phyloP scores from a whole-genome alignment of 176 grass and related monocot genomes.

The Phoenix roebelenii region DNA sequence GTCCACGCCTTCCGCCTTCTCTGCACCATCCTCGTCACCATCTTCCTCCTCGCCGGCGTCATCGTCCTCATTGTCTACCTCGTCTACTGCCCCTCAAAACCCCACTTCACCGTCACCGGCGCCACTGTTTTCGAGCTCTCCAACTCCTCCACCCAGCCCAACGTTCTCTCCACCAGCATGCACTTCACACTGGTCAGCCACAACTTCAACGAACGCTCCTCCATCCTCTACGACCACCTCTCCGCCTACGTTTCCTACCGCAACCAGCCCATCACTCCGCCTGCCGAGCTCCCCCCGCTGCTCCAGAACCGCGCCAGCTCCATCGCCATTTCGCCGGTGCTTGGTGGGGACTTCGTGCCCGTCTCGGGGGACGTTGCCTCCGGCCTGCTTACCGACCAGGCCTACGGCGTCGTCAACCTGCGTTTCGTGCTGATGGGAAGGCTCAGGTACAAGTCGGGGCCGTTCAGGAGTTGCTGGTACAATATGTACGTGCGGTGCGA shows the following conservation, averaged over 20 bases:
- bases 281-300: slow-evolving; percentile 27
- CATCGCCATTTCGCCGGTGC: slow-evolving; percentile 31
- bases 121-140: slow-evolving; percentile 38
- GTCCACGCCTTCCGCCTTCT: slow-evolving; percentile 17
- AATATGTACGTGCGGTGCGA: slow-evolving; percentile 58
- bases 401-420: slow-evolving; percentile 39
- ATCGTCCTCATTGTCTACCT: slow-evolving; percentile 34
- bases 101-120: slow-evolving; percentile 35
- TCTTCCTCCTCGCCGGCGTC: slow-evolving; percentile 12
- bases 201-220: slow-evolving; percentile 57
- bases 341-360: slow-evolving; percentile 35
- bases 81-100: slow-evolving; percentile 46
- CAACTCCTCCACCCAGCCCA: slow-evolving; percentile 5
- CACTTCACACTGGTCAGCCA: slow-evolving; percentile 60
- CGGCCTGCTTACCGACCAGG: slow-evolving; percentile 37
- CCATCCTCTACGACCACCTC: slow-evolving; percentile 45
- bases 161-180: slow-evolving; percentile 27
- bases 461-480: slow-evolving; percentile 41
- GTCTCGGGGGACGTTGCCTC: slow-evolving; percentile 31
- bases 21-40: not conserved
- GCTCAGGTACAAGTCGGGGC: slow-evolving; percentile 50
- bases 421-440: slow-evolving; percentile 46
- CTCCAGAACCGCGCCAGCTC: slow-evolving; percentile 34
- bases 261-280: slow-evolving; percentile 38
- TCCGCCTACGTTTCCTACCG: slow-evolving; percentile 43